Evolutionary conservation across 2,329 filamentous ascomycete genomes (phyloP).

Genomic region (Nigrospora oryzae): DNA sequence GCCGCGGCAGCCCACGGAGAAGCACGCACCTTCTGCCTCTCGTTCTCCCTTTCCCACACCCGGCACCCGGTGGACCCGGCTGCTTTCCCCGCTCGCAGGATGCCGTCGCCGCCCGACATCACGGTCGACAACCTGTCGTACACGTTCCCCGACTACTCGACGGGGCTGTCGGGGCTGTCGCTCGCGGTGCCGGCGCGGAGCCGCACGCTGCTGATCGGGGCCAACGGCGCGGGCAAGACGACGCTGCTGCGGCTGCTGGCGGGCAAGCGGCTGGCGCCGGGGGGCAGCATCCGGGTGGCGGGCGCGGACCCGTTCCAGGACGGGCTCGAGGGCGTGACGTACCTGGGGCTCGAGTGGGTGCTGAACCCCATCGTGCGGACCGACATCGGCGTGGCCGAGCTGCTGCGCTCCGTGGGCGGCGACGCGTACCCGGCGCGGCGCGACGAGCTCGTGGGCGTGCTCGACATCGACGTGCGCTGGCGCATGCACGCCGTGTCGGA

Average conservation of each 20-base stretch:
- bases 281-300: slow-evolving; percentile 64
- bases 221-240: slow-evolving; percentile 96
- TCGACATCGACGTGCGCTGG: slow-evolving; percentile 89
- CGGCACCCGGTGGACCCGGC: no score
- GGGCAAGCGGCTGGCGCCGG: slow-evolving; percentile 85
- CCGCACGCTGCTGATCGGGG: slow-evolving; percentile 85
- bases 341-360: slow-evolving; percentile 96
- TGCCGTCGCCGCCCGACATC: slow-evolving; percentile 46
- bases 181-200: slow-evolving; percentile 74
- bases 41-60: no score
- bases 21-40: no score
- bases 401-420: slow-evolving; percentile 79
- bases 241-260: slow-evolving; percentile 90
- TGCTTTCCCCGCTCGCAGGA: no score
- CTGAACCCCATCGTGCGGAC: slow-evolving; percentile 92
- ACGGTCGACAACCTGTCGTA: slow-evolving; percentile 72
- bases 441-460: slow-evolving; percentile 77
- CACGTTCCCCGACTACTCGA: slow-evolving; percentile 76
- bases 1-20: no score
- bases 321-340: slow-evolving; percentile 86
- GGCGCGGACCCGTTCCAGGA: slow-evolving; percentile 89
- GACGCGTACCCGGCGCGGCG: slow-evolving; percentile 72
- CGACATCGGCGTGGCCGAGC: slow-evolving; percentile 83
- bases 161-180: slow-evolving; percentile 66
- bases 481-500: slow-evolving; percentile 89